Conservation (phyloP, 352 stramenopile species). For the Pythium sukuiense region DNA sequence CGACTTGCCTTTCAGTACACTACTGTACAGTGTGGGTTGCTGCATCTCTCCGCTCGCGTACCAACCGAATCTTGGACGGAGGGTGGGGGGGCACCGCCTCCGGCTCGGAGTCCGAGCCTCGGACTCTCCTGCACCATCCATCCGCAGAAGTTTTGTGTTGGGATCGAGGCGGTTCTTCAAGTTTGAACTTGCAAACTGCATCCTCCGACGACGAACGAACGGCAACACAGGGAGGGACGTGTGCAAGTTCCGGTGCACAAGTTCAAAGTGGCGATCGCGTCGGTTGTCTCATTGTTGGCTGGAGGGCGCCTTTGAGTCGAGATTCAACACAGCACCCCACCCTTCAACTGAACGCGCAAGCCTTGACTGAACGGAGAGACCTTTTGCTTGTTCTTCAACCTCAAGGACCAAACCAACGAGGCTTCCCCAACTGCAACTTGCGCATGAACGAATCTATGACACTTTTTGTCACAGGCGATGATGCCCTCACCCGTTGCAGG, state of each 20-base stretch:
- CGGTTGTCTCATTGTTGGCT: slow-evolving; percentile 1
- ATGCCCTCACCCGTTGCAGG: not conserved
- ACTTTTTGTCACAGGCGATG: slow-evolving; percentile 21
- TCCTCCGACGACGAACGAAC: not conserved
- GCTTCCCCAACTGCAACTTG: slow-evolving; percentile 20
- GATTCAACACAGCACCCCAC: not conserved
- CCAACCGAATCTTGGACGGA: slow-evolving; percentile 8
- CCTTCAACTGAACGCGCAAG: not conserved
- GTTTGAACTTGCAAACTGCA: slow-evolving; percentile 22
- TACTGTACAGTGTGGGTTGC: not conserved
- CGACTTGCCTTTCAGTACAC: not conserved
- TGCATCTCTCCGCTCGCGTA: slow-evolving; percentile 17
- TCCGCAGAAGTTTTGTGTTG: slow-evolving; percentile 3
- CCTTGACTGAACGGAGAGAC: not conserved
- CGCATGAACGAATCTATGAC: slow-evolving; percentile 16
- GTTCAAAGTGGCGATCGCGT: not conserved
- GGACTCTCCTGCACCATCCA: slow-evolving; percentile 7
- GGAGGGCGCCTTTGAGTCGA: not conserved
- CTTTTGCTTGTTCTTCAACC: slow-evolving; percentile 15
- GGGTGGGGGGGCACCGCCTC: not conserved
- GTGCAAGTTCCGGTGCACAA: not conserved
- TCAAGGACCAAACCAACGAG: slow-evolving; percentile 16
- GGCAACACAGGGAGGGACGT: not conserved
- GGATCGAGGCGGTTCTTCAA: slow-evolving; percentile 15
- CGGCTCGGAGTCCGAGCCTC: not conserved